phyloP scores from a whole-genome alignment of 108 stramenopile species.

The Skeletonema tropicum region DNA sequence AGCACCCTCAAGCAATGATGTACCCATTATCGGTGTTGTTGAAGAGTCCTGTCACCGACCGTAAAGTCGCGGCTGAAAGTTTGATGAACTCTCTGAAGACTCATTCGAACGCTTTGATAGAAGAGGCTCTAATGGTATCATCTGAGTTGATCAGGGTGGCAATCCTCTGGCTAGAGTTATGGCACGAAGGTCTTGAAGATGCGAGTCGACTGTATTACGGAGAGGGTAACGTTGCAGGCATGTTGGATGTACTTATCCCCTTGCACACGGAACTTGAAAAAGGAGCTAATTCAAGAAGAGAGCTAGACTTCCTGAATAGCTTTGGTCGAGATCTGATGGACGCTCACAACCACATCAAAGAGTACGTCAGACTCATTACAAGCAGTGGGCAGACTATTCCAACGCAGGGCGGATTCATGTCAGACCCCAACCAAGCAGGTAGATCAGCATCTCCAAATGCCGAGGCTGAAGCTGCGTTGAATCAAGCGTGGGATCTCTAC shows the following conservation, averaged over 20 bases:
- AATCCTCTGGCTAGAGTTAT: constrained; percentile 98
- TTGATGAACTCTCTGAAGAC: constrained; percentile 87
- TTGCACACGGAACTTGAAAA: constrained; percentile 85
- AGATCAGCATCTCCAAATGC: constrained; percentile 49
- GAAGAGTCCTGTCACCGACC: constrained; percentile 88
- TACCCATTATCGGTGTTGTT: constrained; percentile 95
- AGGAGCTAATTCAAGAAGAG: constrained; percentile 78
- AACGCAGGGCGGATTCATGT: constrained; percentile 55
- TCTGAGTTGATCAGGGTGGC: constrained; percentile 98
- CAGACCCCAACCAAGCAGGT: constrained; percentile 24
- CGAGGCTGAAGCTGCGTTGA: constrained; percentile 88
- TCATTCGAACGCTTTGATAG: constrained; percentile 87
- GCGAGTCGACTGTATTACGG: constrained; percentile 91
- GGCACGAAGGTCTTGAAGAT: constrained; percentile 98
- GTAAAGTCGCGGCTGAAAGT: constrained; percentile 89
- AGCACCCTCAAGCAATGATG: constrained; percentile 97
- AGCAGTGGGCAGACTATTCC: constrained; percentile 69
- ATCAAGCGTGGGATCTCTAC: constrained; percentile 98
- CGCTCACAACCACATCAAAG: constrained; percentile 74
- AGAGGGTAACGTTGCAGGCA: constrained; percentile 94
- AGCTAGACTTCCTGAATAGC: constrained; percentile 80
- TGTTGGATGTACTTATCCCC: constrained; percentile 87
- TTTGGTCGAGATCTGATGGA: constrained; percentile 84
- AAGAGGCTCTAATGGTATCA: constrained; percentile 95
- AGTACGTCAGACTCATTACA: constrained; percentile 62